phyloP scores from a whole-genome alignment of 192 early-diverging fungal species.

The Mortierella hygrophila region DNA sequence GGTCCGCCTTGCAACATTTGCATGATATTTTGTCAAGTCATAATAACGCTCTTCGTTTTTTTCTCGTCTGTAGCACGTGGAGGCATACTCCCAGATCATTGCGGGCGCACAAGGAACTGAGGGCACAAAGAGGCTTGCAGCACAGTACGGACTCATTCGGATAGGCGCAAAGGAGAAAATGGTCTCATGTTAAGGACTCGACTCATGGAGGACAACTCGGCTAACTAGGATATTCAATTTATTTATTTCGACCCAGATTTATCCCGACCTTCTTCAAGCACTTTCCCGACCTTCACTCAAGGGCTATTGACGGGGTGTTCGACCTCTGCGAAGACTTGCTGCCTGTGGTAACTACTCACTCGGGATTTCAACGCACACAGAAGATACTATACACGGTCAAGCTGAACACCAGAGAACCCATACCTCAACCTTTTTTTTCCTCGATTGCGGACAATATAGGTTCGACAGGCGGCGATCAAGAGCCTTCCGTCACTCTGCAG shows the following conservation, averaged over 20 bases:
- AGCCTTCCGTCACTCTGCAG: constrained; percentile 44
- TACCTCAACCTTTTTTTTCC: neutral
- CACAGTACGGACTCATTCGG: constrained; percentile 25
- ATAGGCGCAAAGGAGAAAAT: neutral
- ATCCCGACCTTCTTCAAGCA: constrained; percentile 51
- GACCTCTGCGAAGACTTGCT: constrained; percentile 57
- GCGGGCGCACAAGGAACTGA: constrained; percentile 43
- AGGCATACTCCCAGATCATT: constrained; percentile 50
- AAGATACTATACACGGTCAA: neutral
- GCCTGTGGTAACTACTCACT: constrained; percentile 14
- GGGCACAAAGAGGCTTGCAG: constrained; percentile 39
- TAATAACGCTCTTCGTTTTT: neutral
- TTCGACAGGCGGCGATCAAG: constrained; percentile 48
- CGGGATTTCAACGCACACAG: neutral
- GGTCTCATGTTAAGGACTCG: neutral
- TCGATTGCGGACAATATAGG: constrained; percentile 18
- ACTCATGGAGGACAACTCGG: neutral
- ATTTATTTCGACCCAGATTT: constrained; percentile 24
- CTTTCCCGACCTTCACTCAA: constrained; percentile 48
- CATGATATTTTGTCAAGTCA: neutral
- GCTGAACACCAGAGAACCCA: neutral
- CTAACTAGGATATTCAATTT: neutral
- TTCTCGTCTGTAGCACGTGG: constrained; percentile 21
- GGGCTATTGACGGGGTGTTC: constrained; percentile 54
- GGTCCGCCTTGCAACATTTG: neutral